These are phyloP conservation scores for Closterium sp. DNA, from an alignment of 139 green algal genomes.

Conservation along the genomic window DNA sequence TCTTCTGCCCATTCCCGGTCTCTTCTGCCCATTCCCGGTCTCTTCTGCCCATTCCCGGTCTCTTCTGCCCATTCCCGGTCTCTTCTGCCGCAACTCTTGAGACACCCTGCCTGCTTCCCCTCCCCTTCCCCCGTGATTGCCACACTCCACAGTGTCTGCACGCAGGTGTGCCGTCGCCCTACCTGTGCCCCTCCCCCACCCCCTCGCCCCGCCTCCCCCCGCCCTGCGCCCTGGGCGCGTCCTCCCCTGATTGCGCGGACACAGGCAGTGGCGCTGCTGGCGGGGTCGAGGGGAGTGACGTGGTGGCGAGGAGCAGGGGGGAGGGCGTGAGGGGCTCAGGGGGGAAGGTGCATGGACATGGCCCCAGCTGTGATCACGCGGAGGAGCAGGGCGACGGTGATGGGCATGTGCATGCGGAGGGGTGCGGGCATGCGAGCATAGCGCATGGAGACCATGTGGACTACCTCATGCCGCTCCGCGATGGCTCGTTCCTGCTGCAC, in stretches of 20 bases:
- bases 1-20: background rate
- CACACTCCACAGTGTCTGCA: background rate
- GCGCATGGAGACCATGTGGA: conserved; percentile 43
- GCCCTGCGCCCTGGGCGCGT: too few species aligned
- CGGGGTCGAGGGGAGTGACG: background rate
- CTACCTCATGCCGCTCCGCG: conserved; percentile 27
- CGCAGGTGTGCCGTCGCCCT: conserved; percentile 7
- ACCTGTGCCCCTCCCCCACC: conserved; percentile 2
- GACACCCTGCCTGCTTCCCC: background rate
- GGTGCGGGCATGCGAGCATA: conserved; percentile 25
- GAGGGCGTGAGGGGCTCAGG: background rate
- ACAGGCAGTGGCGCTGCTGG: too few species aligned
- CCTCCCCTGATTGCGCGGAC: too few species aligned
- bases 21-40: background rate
- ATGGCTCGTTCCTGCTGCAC: conserved; percentile 36
- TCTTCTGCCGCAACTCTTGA: background rate
- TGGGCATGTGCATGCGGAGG: conserved; percentile 11
- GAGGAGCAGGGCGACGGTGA: background rate
- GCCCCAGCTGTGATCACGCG: too few species aligned
- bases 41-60: background rate
- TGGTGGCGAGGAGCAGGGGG: background rate
- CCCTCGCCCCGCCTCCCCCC: background rate
- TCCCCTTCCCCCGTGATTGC: background rate
- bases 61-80: background rate
- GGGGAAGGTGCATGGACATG: background rate